Evolutionary conservation across 352 stramenopile species (phyloP).

Genomic region (Pythium chondricola): DNA sequence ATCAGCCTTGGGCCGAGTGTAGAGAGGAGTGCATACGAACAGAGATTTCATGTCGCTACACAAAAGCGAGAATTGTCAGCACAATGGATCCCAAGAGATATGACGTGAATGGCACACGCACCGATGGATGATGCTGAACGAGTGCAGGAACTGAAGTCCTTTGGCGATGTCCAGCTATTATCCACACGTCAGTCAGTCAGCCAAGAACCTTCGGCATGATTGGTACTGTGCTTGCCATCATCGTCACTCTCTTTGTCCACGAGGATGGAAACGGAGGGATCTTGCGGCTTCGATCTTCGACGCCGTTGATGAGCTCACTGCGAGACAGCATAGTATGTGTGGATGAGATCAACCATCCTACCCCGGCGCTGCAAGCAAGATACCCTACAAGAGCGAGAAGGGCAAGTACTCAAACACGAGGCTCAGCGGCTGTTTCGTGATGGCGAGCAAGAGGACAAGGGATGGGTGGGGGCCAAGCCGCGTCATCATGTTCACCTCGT

Average conservation of each 20-base stretch:
- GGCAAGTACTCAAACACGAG: constrained; percentile 74
- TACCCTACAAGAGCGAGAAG: constrained; percentile 76
- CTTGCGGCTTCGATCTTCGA: constrained; percentile 41
- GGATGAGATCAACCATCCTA: no score
- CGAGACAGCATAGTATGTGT: no score
- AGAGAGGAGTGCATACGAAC: no score
- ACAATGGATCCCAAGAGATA: background rate
- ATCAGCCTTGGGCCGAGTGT: no score
- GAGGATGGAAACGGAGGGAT: constrained; percentile 58
- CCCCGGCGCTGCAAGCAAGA: no score
- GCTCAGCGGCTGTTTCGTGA: constrained; percentile 49
- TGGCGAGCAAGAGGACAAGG: constrained; percentile 60
- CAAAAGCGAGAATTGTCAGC: background rate
- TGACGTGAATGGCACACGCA: constrained; percentile 8
- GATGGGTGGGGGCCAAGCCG: constrained; percentile 58
- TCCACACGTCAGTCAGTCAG: background rate
- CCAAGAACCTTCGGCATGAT: background rate
- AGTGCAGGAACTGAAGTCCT: constrained; percentile 71
- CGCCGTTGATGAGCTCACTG: constrained; percentile 73
- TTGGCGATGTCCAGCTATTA: constrained; percentile 54
- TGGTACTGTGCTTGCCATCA: constrained; percentile 34
- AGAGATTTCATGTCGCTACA: constrained; percentile 72
- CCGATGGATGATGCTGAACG: constrained; percentile 78
- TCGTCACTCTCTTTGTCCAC: constrained; percentile 71
- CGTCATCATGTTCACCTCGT: constrained; percentile 71